Conservation (phyloP, 148 eudicot genomes). For the Vaccinium darrowii region DNA sequence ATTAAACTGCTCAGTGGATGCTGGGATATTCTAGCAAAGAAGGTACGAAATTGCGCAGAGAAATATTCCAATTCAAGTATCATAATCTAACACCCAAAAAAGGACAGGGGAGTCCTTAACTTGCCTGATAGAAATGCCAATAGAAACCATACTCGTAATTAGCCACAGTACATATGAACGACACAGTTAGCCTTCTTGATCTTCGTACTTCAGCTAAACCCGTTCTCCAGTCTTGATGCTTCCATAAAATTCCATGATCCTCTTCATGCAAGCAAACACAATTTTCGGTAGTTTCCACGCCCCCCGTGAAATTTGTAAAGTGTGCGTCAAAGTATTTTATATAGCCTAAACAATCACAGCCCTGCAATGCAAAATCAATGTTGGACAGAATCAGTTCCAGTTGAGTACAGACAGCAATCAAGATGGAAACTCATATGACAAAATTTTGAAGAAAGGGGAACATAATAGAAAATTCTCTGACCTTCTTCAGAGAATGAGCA, state of each 20-base stretch:
- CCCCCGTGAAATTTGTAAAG: constrained; percentile 91
- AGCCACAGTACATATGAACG: constrained; percentile 95
- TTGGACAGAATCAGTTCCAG: neutral
- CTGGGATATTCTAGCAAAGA: neutral
- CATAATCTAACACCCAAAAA: constrained; percentile 46
- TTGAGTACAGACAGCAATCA: neutral
- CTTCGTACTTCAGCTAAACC: constrained; percentile 95
- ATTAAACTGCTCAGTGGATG: neutral
- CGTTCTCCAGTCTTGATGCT: constrained; percentile 99
- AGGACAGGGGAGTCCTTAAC: constrained; percentile 17
- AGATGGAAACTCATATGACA: neutral
- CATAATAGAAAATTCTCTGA: constrained; percentile 15
- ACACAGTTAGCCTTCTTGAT: constrained; percentile 84
- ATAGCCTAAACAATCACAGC: constrained; percentile 92
- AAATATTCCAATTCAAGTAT: neutral
- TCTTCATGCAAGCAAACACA: constrained; percentile 97
- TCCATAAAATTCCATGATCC: constrained; percentile 97
- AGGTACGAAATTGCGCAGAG: neutral
- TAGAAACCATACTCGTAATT: constrained; percentile 97
- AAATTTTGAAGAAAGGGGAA: neutral
- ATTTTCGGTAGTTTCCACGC: constrained; percentile 93
- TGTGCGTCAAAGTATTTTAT: constrained; percentile 95
- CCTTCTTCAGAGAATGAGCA: constrained; percentile 98
- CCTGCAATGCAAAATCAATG: constrained; percentile 55
- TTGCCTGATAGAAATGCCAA: constrained; percentile 99